A percentile compares a stretch with the other conserved stretches of the same genome.
These are phyloP conservation scores for Anethum foeniculum DNA, from an alignment of 140 eudicot genomes.

Conservation along the genomic window DNA sequence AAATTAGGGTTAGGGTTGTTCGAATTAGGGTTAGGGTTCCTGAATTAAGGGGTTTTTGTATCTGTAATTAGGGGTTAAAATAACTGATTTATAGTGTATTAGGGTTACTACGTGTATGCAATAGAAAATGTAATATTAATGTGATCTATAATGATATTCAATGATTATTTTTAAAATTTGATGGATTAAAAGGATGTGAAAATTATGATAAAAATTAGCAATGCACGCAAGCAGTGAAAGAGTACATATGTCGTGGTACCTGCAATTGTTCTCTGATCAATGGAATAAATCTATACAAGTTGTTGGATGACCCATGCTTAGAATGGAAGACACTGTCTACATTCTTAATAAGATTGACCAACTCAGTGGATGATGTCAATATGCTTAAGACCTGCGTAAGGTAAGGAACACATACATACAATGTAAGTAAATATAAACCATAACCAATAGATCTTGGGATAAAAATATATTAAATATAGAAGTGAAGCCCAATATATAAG, in stretches of 20 bases:
- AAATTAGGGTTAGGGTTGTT: too few relatives aligned
- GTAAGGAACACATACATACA: not conserved
- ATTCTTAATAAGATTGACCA: slow-evolving; percentile 60
- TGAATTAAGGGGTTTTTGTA: too few relatives aligned
- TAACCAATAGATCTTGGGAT: not conserved
- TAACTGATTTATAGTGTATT: too few relatives aligned
- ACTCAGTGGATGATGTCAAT: slow-evolving; percentile 65
- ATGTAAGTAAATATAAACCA: not conserved
- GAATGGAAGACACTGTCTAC: slow-evolving; percentile 73
- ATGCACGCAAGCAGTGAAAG: not conserved
- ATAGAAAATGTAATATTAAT: too few relatives aligned
- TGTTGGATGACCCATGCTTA: slow-evolving; percentile 46
- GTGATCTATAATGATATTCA: too few relatives aligned
- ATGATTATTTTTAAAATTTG: too few relatives aligned
- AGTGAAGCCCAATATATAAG: not conserved
- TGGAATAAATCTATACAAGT: slow-evolving; percentile 56
- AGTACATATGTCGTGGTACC: slow-evolving; percentile 32
- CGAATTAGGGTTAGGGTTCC: too few relatives aligned
- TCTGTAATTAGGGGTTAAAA: too few relatives aligned
- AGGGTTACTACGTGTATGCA: too few relatives aligned
- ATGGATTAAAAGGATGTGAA: too few relatives aligned
- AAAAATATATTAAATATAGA: not conserved
- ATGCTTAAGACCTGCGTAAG: slow-evolving; percentile 53
- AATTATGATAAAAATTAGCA: too few relatives aligned
- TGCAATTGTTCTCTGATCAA: slow-evolving; percentile 68